Base-by-base conservation (phyloP, 2,329 filamentous ascomycete genomes). In the Fusarium torulosum region DNA sequence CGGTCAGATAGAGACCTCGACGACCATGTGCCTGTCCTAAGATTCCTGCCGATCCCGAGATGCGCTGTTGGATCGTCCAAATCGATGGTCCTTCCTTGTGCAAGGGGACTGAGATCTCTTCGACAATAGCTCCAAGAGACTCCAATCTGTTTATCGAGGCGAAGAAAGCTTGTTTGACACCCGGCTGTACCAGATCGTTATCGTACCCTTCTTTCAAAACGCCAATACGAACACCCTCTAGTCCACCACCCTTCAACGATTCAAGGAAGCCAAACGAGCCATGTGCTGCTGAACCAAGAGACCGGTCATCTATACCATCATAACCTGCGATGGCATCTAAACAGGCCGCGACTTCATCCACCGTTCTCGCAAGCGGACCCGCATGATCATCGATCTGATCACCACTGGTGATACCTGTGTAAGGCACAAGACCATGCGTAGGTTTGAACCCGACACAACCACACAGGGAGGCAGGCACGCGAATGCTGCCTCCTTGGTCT, bases 341-440 rank as follows among this genome's bases (percentile, higher is more conserved):
- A 15, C 80, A 78, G 1, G 67, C 63, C 7, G 84, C 82, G 21
- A 75, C 74, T 17, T 84, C 82, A 5, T 75, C 61, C 0, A 83
- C 78, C 2, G 75, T 80, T 5, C 75, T 72, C 1, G 81, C 75
- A 38, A 85, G 75, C 0, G 83, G 82, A 0, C 83, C 83, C 0
- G 76, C 77, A 65, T 87, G 84, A 61, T 88, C 85, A 41, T 85
- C 81, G 3, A 83, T 79, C 0, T 83, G 78, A 58, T 86, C 83
- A 0, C 83, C 81, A 38, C 79, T 82, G 3, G 79, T 78, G 44
- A 83, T 79, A 0, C 83, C 84, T 0, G 82, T 86, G 52, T 80
- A 87, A 0, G 85, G 85, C 0, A 87, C 78, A 0, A 86, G 75
- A 0, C 83, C 81, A 54, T 83, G 79, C 0, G 84, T 86, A 0